Base-by-base conservation (phyloP, 768 basidiomycete genomes). In the Cystoderma amianthinum region DNA sequence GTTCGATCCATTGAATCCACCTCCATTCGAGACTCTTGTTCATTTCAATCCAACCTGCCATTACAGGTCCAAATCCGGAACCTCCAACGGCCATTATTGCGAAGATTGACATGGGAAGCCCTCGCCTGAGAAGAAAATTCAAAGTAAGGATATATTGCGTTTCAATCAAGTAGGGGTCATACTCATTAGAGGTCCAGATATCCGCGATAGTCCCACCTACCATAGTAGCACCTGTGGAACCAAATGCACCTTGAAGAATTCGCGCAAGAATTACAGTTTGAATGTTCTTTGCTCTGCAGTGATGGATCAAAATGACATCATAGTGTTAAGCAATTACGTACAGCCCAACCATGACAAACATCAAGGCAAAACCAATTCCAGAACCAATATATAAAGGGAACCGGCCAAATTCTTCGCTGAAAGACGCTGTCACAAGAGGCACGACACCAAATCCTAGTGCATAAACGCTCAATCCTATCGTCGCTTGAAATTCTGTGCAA, bases 1-100 rank as follows among this genome's bases (percentile, higher is more conserved):
- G 65, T 49, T 79, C 76, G 10, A 84, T 68, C 85, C 83, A 87
- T 52, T 85, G 76, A 15, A 90, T 84, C 83, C 85, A 87, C 17
- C 84, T 67, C 83, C 85, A 88, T 43, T 68, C 66, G 2, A 87
- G 53, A 19, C 59, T 62, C 0, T 62, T 51, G 43, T 76, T 71
- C 45, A 72, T 68, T 50, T 83, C 79, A 11, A 84, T 66, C 74
- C 76, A 84, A 12, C 78, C 79, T 16, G 76, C 72, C 2, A 70
- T 52, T 0, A 81, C 55, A 1, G 85, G 79, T 2, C 77, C 85
- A 0, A 86, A 32, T 1, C 78, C 82, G 0, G 71, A 73, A 0
- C 74, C 80, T 2, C 71, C 72, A 7, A 89, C 52, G 0, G 79
- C 83, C 0, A 68, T 62, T 3, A 79, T 49, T 0, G 84, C 67